Percentiles rank a stretch among this genome's conserved stretches.
Evolutionary conservation across 768 basidiomycete genomes (phyloP).

Genomic region (Leccinum boreale): DNA sequence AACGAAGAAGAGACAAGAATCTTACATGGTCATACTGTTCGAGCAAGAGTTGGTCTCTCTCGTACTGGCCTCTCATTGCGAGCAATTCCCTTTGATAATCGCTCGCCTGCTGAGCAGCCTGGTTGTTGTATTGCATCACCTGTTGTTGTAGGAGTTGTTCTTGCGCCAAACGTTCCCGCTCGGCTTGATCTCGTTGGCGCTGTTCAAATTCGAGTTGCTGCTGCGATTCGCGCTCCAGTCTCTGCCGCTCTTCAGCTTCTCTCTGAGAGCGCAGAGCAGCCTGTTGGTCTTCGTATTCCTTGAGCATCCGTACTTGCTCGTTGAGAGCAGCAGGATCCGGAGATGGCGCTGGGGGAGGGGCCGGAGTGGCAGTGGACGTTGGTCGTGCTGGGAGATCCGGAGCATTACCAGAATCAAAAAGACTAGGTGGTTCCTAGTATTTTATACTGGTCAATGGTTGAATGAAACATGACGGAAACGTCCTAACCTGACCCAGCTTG

Average conservation of each 20-base stretch:
- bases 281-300: slow-evolving; percentile 96
- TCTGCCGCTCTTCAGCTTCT: slow-evolving; percentile 79
- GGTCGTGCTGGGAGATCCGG: slow-evolving; percentile 88
- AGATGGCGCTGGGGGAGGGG: slow-evolving; percentile 71
- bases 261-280: slow-evolving; percentile 77
- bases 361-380: slow-evolving; percentile 48
- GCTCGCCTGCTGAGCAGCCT: slow-evolving; percentile 67
- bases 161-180: slow-evolving; percentile 84
- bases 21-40: slow-evolving; percentile 93
- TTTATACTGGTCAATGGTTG: neutral
- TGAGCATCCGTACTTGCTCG: slow-evolving; percentile 92
- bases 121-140: slow-evolving; percentile 75
- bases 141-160: slow-evolving; percentile 85
- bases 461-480: neutral
- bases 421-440: slow-evolving; percentile 89
- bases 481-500: slow-evolving; percentile 74
- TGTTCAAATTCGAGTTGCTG: slow-evolving; percentile 89
- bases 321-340: slow-evolving; percentile 70
- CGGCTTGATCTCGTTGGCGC: slow-evolving; percentile 82
- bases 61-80: slow-evolving; percentile 94
- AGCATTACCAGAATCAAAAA: slow-evolving; percentile 75
- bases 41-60: slow-evolving; percentile 94
- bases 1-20: neutral
- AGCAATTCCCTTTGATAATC: slow-evolving; percentile 90
- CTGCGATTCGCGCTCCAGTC: slow-evolving; percentile 70